A percentile compares a stretch with the other conserved stretches of the same genome.
phyloP scores from a whole-genome alignment of 192 early-diverging fungal species.

The Coemansia reversa region DNA sequence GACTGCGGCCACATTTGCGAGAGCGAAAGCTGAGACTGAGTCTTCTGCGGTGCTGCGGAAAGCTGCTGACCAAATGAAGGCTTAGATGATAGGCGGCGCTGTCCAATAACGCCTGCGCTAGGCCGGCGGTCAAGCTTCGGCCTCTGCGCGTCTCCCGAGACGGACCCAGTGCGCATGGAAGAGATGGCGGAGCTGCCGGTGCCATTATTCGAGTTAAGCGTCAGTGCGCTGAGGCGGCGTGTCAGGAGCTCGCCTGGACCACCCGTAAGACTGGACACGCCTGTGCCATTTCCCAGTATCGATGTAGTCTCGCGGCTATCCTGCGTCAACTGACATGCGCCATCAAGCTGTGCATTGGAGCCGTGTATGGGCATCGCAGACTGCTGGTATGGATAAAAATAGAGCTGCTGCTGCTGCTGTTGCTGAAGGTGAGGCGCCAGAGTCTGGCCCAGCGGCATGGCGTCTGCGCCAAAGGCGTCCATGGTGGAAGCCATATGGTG shows the following conservation, averaged over 20 bases:
- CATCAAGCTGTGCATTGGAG: neutral
- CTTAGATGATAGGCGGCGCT: conserved; percentile 50
- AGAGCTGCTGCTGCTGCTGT: conserved; percentile 15
- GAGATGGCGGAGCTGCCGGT: conserved; percentile 8
- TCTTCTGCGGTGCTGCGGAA: conserved; percentile 22
- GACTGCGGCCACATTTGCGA: conserved; percentile 40
- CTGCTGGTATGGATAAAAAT: conserved; percentile 24
- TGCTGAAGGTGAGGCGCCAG: neutral
- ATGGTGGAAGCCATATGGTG: conserved; percentile 18
- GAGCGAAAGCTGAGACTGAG: conserved; percentile 44
- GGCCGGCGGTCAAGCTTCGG: conserved; percentile 40
- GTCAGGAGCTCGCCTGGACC: conserved; percentile 45
- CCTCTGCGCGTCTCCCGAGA: conserved; percentile 4
- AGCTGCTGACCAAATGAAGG: conserved; percentile 37
- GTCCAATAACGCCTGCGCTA: conserved; percentile 52
- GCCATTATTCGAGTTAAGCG: conserved; percentile 13
- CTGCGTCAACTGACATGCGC: conserved; percentile 7
- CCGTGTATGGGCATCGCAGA: neutral
- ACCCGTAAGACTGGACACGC: conserved; percentile 22
- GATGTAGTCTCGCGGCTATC: conserved; percentile 11
- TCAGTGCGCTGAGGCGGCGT: conserved; percentile 46
- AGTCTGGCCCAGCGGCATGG: neutral
- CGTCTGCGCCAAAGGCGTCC: conserved; percentile 24
- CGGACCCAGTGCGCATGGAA: neutral
- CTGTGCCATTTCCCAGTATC: conserved; percentile 8